Evolutionary conservation across 2,329 filamentous ascomycete species (phyloP).

Genomic region (Lojkania enalia): DNA sequence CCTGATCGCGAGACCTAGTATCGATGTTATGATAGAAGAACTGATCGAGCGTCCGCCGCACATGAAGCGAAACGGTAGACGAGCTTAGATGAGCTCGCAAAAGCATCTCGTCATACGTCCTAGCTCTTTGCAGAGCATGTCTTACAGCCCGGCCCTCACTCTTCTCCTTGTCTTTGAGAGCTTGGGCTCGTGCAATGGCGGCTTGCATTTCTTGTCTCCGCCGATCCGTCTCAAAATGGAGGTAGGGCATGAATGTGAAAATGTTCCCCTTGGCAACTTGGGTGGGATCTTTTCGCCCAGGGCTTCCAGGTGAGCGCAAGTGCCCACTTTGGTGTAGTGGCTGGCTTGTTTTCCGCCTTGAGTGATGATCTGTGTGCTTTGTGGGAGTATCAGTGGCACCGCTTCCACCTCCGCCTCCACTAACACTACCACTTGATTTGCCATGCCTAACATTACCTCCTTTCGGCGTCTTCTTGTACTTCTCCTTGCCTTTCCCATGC

Average conservation of each 20-base stretch:
- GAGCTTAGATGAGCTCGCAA: conserved; percentile 53
- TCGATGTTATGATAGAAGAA: conserved; percentile 68
- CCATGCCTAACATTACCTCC: conserved; percentile 17
- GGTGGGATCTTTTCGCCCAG: conserved; percentile 39
- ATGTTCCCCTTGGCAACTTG: conserved; percentile 41
- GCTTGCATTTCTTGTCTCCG: conserved; percentile 60
- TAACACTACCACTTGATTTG: conserved; percentile 18
- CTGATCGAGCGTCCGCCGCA: conserved; percentile 66
- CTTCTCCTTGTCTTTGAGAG: conserved; percentile 24
- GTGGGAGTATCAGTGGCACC: conserved; percentile 38
- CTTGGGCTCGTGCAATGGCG: conserved; percentile 50
- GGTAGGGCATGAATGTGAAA: conserved; percentile 63
- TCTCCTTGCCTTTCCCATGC: conserved; percentile 33
- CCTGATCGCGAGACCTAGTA: conserved; percentile 61
- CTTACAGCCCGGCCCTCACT: conserved; percentile 20
- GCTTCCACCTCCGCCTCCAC: conserved; percentile 25
- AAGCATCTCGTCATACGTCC: conserved; percentile 51
- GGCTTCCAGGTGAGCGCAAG: conserved; percentile 40
- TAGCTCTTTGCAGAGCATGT: conserved; percentile 25
- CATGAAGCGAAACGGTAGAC: conserved; percentile 56
- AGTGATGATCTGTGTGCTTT: conserved; percentile 24
- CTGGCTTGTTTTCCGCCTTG: conserved; percentile 24
- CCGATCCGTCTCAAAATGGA: conserved; percentile 65
- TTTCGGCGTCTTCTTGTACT: conserved; percentile 35
- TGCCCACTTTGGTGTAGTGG: conserved; percentile 31